These are phyloP conservation scores for Brassica hybrid DNA, from an alignment of 441 rosid species.

Conservation along the genomic window DNA sequence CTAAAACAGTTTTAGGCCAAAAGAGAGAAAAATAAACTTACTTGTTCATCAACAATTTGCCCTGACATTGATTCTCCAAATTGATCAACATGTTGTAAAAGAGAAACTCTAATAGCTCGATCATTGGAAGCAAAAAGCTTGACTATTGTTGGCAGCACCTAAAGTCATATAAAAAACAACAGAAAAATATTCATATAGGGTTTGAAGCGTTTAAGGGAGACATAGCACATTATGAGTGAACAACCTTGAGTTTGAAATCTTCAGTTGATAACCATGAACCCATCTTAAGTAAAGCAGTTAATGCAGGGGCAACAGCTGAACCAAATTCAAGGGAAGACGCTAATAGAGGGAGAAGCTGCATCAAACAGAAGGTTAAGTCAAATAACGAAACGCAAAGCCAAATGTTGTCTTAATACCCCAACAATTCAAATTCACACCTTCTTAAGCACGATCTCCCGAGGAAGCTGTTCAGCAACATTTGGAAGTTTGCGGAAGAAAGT, in stretches of 20 bases:
- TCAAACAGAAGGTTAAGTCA: conserved; percentile 50
- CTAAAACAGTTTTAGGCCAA: conserved; percentile 6
- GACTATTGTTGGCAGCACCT: conserved; percentile 88
- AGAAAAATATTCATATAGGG: background rate
- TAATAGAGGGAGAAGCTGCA: conserved; percentile 95
- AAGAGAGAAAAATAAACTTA: conserved; percentile 43
- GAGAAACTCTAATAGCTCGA: conserved; percentile 91
- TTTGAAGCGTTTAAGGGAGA: conserved; percentile 15
- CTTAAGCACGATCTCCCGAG: conserved; percentile 94
- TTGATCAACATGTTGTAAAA: conserved; percentile 96
- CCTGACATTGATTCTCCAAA: conserved; percentile 88
- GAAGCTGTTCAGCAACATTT: conserved; percentile 97
- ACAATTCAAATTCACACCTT: conserved; percentile 60
- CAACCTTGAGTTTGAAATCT: conserved; percentile 86
- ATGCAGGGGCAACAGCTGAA: conserved; percentile 96
- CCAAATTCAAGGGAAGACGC: conserved; percentile 99
- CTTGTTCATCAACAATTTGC: conserved; percentile 96
- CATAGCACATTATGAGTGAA: background rate
- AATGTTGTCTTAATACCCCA: conserved; percentile 27
- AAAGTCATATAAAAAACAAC: conserved; percentile 30
- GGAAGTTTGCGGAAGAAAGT: conserved; percentile 98
- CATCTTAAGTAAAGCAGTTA: conserved; percentile 90
- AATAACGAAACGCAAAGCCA: conserved; percentile 28
- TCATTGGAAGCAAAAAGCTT: conserved; percentile 93
- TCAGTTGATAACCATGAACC: conserved; percentile 93